These are phyloP conservation scores for Volvox africanus DNA, from an alignment of 139 green algal genomes.

Conservation along the genomic window DNA sequence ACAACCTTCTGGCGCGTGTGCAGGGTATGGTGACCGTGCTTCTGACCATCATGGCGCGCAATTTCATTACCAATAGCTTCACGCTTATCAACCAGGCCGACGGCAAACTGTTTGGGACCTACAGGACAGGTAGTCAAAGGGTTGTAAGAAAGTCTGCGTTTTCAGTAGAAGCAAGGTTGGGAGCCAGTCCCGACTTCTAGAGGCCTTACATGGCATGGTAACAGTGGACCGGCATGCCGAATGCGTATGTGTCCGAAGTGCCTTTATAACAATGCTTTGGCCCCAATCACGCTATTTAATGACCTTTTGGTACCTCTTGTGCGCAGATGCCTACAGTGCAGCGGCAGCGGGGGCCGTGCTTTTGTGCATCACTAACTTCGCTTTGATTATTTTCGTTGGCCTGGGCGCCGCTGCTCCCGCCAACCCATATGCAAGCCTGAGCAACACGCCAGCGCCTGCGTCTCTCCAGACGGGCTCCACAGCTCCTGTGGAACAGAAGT, in stretches of 20 bases:
- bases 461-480: slow-evolving; percentile 13
- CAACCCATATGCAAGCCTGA: background rate
- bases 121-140: slow-evolving; percentile 2
- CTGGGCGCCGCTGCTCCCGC: slow-evolving; percentile 6
- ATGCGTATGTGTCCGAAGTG: no score
- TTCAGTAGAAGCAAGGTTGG: no score
- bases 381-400: slow-evolving; percentile 56
- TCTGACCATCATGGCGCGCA: slow-evolving; percentile 37
- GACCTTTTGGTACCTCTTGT: no score
- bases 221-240: no score
- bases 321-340: slow-evolving; percentile 42
- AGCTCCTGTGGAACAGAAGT: slow-evolving; percentile 40
- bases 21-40: slow-evolving; percentile 43
- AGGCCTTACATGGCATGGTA: no score
- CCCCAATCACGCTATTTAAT: no score
- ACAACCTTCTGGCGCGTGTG: background rate
- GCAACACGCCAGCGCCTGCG: background rate
- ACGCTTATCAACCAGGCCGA: background rate
- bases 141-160: background rate
- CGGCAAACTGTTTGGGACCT: background rate
- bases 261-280: no score
- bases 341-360: slow-evolving; percentile 50
- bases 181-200: no score
- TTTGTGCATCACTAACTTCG: slow-evolving; percentile 57
- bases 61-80: slow-evolving; percentile 52